These are phyloP conservation scores for Xerocomus cyaneibrunnescens DNA, from an alignment of 1,284 basidiomycete species.

Conservation along the genomic window DNA sequence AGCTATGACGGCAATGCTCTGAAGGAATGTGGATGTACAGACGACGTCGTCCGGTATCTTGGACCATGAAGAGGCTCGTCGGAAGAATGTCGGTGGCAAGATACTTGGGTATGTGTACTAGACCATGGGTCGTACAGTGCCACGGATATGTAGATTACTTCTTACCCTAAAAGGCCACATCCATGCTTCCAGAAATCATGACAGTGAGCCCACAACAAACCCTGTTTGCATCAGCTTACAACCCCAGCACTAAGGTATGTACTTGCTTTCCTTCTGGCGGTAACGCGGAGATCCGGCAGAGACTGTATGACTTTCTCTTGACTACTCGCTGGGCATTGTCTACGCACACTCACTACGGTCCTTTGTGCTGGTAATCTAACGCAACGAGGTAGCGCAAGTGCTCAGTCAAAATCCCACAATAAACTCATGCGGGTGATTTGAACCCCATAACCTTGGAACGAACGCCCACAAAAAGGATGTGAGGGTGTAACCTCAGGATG, in stretches of 20 bases:
- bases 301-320: no score
- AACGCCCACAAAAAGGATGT: background rate
- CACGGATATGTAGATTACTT: conserved; percentile 26
- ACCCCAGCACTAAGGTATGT: no score
- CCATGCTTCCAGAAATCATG: background rate
- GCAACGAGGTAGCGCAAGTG: no score
- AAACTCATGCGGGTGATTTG: background rate
- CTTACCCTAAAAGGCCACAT: conserved; percentile 10
- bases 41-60: conserved; percentile 98
- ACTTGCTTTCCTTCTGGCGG: no score
- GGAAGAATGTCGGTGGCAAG: conserved; percentile 97
- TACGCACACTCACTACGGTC: no score
- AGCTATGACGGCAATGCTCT: background rate
- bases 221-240: background rate
- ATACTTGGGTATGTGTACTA: conserved; percentile 85
- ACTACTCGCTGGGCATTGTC: no score
- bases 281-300: background rate
- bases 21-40: conserved; percentile 39
- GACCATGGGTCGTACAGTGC: conserved; percentile 14
- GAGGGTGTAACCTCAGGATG: background rate
- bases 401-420: no score
- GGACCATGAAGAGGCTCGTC: conserved; percentile 98
- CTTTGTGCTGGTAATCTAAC: no score
- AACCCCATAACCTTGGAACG: background rate
- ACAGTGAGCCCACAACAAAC: background rate